Evolutionary conservation across 768 basidiomycete genomes (phyloP).

Genomic region (Lactarius sp.): DNA sequence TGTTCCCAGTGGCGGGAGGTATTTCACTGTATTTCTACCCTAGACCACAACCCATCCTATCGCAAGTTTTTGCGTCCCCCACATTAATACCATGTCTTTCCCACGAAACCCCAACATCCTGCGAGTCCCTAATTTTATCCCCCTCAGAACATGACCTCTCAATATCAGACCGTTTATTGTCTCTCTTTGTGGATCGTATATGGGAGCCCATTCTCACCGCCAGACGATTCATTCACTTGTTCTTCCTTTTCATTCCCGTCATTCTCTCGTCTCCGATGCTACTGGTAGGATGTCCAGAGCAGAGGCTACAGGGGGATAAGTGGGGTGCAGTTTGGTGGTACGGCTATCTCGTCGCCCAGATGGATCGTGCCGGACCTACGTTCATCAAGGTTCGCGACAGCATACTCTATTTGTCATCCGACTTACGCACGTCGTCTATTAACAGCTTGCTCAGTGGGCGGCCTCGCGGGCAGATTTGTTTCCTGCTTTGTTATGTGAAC

Average conservation of each 20-base stretch:
- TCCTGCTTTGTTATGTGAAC: conserved; percentile 77
- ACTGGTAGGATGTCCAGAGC: conserved; percentile 55
- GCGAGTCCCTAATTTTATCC: conserved; percentile 49
- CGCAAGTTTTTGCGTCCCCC: conserved; percentile 48
- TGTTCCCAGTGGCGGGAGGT: conserved; percentile 54
- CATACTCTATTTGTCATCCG: neutral
- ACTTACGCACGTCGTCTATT: neutral
- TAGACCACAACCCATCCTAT: conserved; percentile 38
- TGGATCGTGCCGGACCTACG: conserved; percentile 94
- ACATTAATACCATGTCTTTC: conserved; percentile 43
- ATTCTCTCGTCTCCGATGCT: conserved; percentile 82
- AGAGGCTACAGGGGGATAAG: conserved; percentile 60
- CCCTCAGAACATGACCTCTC: conserved; percentile 58
- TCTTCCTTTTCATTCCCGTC: conserved; percentile 82
- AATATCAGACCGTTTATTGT: conserved; percentile 40
- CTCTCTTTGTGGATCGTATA: conserved; percentile 52
- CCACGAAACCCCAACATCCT: conserved; percentile 13
- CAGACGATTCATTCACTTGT: conserved; percentile 77
- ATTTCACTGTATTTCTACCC: conserved; percentile 47
- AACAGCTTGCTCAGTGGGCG: conserved; percentile 95
- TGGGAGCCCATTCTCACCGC: conserved; percentile 86
- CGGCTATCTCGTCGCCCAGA: conserved; percentile 74
- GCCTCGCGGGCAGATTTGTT: conserved; percentile 93
- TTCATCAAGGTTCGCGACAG: conserved; percentile 77
- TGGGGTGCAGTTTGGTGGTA: conserved; percentile 99